A percentile compares a stretch with the other conserved stretches of the same genome.
Conservation (phyloP, 768 basidiomycete genomes). For the Lentinula sp. region DNA sequence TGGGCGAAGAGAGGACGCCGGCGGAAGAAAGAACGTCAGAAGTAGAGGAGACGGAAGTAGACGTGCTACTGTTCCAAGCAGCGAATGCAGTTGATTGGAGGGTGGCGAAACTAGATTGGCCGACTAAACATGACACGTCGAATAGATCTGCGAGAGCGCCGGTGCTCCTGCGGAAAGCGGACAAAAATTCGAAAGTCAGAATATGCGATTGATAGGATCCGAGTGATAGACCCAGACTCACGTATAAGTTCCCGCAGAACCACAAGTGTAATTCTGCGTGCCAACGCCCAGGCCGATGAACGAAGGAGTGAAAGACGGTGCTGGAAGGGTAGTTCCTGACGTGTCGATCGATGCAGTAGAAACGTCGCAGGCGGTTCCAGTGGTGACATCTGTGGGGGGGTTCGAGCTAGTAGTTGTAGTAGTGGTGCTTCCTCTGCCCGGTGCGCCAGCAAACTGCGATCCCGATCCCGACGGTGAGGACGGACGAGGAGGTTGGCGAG, state of each 20-base stretch:
- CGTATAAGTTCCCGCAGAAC: constrained; percentile 36
- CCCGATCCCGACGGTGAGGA: not conserved
- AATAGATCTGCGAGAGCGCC: constrained; percentile 50
- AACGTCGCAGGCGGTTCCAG: constrained; percentile 10
- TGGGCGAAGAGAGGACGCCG: not conserved
- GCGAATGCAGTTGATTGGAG: constrained; percentile 10
- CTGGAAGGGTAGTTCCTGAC: constrained; percentile 22
- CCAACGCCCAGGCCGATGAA: constrained; percentile 44
- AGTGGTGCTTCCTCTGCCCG: not conserved
- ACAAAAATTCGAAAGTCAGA: not conserved
- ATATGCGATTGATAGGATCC: not conserved
- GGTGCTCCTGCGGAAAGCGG: constrained; percentile 24
- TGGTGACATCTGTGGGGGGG: constrained; percentile 9
- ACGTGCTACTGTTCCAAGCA: constrained; percentile 14
- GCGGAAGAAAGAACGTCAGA: not conserved
- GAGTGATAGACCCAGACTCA: constrained; percentile 17
- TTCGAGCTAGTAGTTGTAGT: not conserved
- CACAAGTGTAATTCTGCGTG: constrained; percentile 53
- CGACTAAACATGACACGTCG: constrained; percentile 45
- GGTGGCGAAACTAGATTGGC: constrained; percentile 19
- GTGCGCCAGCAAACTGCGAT: not conserved
- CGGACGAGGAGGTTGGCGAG: not conserved
- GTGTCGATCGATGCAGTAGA: constrained; percentile 16
- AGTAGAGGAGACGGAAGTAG: constrained; percentile 6
- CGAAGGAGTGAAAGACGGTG: constrained; percentile 26